phyloP scores from a whole-genome alignment of 169 alveolate species.

The Cryptosporidium meleagridis region DNA sequence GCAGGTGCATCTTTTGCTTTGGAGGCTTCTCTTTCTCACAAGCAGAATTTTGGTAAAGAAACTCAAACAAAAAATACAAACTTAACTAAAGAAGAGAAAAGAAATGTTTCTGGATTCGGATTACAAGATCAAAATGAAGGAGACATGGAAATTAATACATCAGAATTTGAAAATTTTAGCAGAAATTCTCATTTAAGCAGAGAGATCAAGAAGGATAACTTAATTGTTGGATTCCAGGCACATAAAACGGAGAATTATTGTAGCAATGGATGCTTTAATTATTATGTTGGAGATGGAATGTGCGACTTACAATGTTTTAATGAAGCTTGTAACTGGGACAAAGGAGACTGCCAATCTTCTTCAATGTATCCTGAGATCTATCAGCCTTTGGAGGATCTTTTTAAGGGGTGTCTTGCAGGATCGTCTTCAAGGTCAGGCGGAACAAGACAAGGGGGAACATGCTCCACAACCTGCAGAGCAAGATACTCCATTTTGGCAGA shows the following conservation, averaged over 20 bases:
- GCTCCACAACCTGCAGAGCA: slow-evolving; percentile 47
- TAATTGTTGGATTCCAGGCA: slow-evolving; percentile 12
- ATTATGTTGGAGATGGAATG: slow-evolving; percentile 80
- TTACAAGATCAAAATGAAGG: neutral
- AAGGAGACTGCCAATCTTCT: slow-evolving; percentile 77
- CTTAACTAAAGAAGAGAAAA: slow-evolving; percentile 2
- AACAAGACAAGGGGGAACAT: neutral
- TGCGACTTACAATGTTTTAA: slow-evolving; percentile 80
- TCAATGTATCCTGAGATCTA: slow-evolving; percentile 79
- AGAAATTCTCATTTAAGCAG: neutral
- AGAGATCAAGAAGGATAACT: neutral
- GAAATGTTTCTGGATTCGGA: neutral
- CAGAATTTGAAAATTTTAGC: neutral
- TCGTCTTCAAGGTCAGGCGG: neutral
- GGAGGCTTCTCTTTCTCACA: slow-evolving; percentile 34
- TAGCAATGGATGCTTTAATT: slow-evolving; percentile 72
- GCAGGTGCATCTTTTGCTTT: slow-evolving; percentile 65
- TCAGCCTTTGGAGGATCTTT: slow-evolving; percentile 52
- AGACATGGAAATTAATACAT: neutral
- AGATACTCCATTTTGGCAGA: slow-evolving; percentile 50
- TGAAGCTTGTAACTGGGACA: slow-evolving; percentile 81
- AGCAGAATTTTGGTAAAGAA: slow-evolving; percentile 9
- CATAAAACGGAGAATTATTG: slow-evolving; percentile 14
- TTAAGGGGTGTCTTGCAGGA: slow-evolving; percentile 15
- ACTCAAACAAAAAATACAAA: slow-evolving; percentile 42